These are phyloP conservation scores for Pisolithus microcarpus DNA, from an alignment of 768 basidiomycete species.

Conservation along the genomic window DNA sequence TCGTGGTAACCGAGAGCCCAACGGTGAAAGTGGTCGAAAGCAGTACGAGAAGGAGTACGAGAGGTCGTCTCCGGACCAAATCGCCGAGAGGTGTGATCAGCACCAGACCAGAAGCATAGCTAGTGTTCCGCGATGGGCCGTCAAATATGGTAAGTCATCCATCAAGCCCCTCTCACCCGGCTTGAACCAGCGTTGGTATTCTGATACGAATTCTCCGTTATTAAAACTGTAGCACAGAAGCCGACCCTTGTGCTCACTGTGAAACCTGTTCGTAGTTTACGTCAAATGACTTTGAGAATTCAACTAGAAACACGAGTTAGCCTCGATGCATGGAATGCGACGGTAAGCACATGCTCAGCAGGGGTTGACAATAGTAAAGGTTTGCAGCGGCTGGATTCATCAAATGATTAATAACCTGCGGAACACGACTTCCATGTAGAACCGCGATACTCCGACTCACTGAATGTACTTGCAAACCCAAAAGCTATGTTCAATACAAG, in stretches of 20 bases:
- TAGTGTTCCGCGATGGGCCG: slow-evolving; percentile 16
- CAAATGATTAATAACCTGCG: not conserved
- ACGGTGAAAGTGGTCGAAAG: slow-evolving; percentile 56
- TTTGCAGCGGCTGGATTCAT: slow-evolving; percentile 52
- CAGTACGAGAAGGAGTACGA: slow-evolving; percentile 54
- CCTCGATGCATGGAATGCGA: not conserved
- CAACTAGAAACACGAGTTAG: slow-evolving; percentile 12
- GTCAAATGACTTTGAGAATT: slow-evolving; percentile 34
- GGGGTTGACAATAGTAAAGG: slow-evolving; percentile 76
- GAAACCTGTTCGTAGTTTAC: slow-evolving; percentile 33
- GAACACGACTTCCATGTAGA: not conserved
- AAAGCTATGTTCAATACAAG: slow-evolving; percentile 50
- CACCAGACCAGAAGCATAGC: slow-evolving; percentile 67
- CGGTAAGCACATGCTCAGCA: slow-evolving; percentile 47
- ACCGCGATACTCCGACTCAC: slow-evolving; percentile 9
- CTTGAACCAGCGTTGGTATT: slow-evolving; percentile 62
- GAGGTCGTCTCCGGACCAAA: slow-evolving; percentile 65
- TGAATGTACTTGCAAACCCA: slow-evolving; percentile 51
- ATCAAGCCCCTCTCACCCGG: slow-evolving; percentile 38
- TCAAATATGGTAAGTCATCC: not conserved
- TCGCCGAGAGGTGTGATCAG: slow-evolving; percentile 81
- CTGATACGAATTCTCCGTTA: slow-evolving; percentile 23
- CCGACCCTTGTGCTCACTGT: slow-evolving; percentile 11
- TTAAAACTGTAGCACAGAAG: not conserved
- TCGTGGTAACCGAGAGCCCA: slow-evolving; percentile 59